Evolutionary conservation across 352 stramenopile species (phyloP).

Genomic region (Ochromonadaceae sp.): DNA sequence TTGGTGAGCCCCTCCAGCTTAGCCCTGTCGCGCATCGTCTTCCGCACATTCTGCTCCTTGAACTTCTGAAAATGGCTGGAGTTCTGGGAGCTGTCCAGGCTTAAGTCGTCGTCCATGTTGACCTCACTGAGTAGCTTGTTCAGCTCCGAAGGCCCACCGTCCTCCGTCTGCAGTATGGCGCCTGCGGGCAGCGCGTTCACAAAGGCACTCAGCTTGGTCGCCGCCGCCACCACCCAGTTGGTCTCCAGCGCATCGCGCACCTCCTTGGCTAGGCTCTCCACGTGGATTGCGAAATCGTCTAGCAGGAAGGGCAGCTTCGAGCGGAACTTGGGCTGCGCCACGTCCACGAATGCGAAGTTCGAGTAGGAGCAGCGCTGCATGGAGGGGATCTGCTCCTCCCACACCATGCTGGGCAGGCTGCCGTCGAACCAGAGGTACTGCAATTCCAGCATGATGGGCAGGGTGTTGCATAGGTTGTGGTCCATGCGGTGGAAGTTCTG

Average conservation of each 20-base stretch:
- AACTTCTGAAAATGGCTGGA: conserved; percentile 5
- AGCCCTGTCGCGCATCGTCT: neutral
- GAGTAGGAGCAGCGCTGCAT: conserved; percentile 35
- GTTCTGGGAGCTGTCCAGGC: neutral
- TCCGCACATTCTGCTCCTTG: neutral
- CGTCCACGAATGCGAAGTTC: conserved; percentile 58
- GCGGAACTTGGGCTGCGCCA: conserved; percentile 46
- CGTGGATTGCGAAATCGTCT: conserved; percentile 58
- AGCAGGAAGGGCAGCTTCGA: conserved; percentile 51
- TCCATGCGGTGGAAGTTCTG: conserved; percentile 25
- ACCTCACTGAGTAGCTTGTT: too few species aligned
- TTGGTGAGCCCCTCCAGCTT: neutral
- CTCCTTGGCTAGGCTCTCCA: conserved; percentile 51
- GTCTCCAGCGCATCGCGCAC: conserved; percentile 40
- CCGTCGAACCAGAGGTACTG: conserved; percentile 59
- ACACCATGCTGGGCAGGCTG: conserved; percentile 21
- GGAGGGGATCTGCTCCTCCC: conserved; percentile 21
- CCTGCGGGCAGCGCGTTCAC: neutral
- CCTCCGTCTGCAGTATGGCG: neutral
- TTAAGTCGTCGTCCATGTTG: too few species aligned
- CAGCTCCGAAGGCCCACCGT: too few species aligned
- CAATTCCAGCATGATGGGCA: conserved; percentile 59
- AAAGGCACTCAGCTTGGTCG: neutral
- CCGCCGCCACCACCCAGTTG: conserved; percentile 8
- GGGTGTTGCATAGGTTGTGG: conserved; percentile 36